Base-by-base conservation (phyloP, 2,329 filamentous ascomycete genomes). In the Paecilomyces fulvus region DNA sequence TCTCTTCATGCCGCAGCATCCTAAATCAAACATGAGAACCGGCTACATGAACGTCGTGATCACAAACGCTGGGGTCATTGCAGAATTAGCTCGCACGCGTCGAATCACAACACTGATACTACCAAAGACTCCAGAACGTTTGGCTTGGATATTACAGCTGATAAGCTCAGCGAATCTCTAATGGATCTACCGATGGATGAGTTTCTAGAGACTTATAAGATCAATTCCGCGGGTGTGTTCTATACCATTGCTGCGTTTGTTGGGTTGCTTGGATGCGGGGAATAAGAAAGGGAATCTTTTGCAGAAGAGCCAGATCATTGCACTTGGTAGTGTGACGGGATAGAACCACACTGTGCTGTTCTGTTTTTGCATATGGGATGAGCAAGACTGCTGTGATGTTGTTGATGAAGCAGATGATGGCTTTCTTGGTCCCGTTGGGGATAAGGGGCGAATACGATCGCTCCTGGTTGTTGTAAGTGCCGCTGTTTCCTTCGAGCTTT, bases 41-140 rank as follows among this genome's bases (percentile, higher is more conserved):
- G 77, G 77, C 37, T 74, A 79, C 57, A 72, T 81, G 23, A 78
- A 82, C 59, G 71, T 81, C 10, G 33, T 37, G 33, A n/a, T n/a
- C n/a, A n/a, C n/a, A n/a, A n/a, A n/a, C n/a, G 33, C 33, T 37
- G 33, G 33, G 7, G n/a, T 37, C 33, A 6, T 37, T 37, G 33
- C 33, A 3, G 33, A 37, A 37, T n/a, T 12, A 37, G 33, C 33
- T 3, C 33, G 33, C 14, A 6, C 1, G 33, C 14, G 12, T 37
- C n/a, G 33, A 37, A 37, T n/a, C 33, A 37, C 3, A 6, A 37
- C 7, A 37, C 33, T 7, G 33, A 37, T 37, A 14, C n/a, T 7
- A 5, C 6, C n/a, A 37, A 14, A n/a, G 12, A 12, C 12, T 12
- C 14, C 12, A 37, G 33, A 37, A 37, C 33, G 12, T 37, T 37